Evolutionary conservation across 768 basidiomycete genomes (phyloP).

Genomic region (Gymnopilus junonius): DNA sequence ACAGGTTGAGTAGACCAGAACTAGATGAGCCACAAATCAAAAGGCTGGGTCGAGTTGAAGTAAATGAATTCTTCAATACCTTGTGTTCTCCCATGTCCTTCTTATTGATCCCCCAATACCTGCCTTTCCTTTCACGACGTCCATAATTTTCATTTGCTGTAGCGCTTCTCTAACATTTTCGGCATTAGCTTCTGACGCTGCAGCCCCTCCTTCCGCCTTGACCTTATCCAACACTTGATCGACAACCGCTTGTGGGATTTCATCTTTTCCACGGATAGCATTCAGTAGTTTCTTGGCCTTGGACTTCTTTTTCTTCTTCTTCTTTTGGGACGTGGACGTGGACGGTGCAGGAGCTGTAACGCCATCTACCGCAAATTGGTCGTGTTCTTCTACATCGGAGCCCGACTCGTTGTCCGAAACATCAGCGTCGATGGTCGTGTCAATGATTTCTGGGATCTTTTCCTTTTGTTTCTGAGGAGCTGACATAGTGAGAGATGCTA

Average conservation of each 20-base stretch:
- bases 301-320: slow-evolving; percentile 90
- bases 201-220: slow-evolving; percentile 55
- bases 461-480: slow-evolving; percentile 47
- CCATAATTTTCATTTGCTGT: slow-evolving; percentile 83
- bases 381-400: slow-evolving; percentile 30
- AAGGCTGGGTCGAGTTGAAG: neutral
- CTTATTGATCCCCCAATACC: slow-evolving; percentile 76
- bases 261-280: slow-evolving; percentile 50
- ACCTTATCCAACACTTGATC: slow-evolving; percentile 71
- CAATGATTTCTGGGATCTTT: slow-evolving; percentile 45
- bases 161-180: slow-evolving; percentile 72
- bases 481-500: slow-evolving; percentile 25
- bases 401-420: slow-evolving; percentile 17
- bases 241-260: slow-evolving; percentile 65
- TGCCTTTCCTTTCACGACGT: slow-evolving; percentile 81
- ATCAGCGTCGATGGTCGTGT: slow-evolving; percentile 31
- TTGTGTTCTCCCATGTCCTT: slow-evolving; percentile 91
- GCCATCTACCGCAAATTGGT: slow-evolving; percentile 31
- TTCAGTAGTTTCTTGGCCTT: slow-evolving; percentile 61
- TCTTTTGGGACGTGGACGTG: slow-evolving; percentile 49
- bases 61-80: slow-evolving; percentile 44
- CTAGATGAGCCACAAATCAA: slow-evolving; percentile 39
- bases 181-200: slow-evolving; percentile 52
- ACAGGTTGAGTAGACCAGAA: slow-evolving; percentile 99
- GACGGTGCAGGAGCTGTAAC: slow-evolving; percentile 43